A percentile compares a stretch with the other conserved stretches of the same genome.
phyloP scores from a whole-genome alignment of 352 stramenopile species.

The Phytophthora tubulina region DNA sequence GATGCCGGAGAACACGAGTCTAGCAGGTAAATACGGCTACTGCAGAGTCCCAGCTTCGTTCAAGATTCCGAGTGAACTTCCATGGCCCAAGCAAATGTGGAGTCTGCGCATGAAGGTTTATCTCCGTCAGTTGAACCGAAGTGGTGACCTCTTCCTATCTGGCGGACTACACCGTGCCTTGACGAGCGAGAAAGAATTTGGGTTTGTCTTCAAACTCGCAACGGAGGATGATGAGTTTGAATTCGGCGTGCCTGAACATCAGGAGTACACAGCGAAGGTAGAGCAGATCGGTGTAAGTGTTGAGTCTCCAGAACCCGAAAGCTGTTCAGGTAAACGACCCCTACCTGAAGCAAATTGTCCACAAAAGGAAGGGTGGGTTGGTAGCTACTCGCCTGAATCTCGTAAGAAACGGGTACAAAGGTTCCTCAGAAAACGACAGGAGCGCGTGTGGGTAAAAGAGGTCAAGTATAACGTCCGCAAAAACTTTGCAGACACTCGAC shows the following conservation, averaged over 20 bases:
- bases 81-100: slow-evolving; percentile 45
- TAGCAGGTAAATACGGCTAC: slow-evolving; percentile 29
- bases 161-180: slow-evolving; percentile 9
- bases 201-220: slow-evolving; percentile 43
- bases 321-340: slow-evolving; percentile 21
- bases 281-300: slow-evolving; percentile 7
- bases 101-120: slow-evolving; percentile 22
- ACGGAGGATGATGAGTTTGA: neutral
- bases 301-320: neutral
- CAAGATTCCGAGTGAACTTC: slow-evolving; percentile 21
- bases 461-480: slow-evolving; percentile 98
- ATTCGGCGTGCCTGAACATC: neutral
- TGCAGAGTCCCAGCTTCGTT: slow-evolving; percentile 31
- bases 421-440: slow-evolving; percentile 94
- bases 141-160: slow-evolving; percentile 27
- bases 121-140: slow-evolving; percentile 27
- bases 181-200: slow-evolving; percentile 17
- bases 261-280: slow-evolving; percentile 12
- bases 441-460: slow-evolving; percentile 93
- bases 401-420: slow-evolving; percentile 91
- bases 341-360: neutral
- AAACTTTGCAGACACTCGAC: slow-evolving; percentile 96
- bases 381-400: slow-evolving; percentile 93
- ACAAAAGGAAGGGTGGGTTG: slow-evolving; percentile 72
- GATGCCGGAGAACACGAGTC: slow-evolving; percentile 20